phyloP scores from a whole-genome alignment of 345 rosid genomes.

The Salix viminalis region DNA sequence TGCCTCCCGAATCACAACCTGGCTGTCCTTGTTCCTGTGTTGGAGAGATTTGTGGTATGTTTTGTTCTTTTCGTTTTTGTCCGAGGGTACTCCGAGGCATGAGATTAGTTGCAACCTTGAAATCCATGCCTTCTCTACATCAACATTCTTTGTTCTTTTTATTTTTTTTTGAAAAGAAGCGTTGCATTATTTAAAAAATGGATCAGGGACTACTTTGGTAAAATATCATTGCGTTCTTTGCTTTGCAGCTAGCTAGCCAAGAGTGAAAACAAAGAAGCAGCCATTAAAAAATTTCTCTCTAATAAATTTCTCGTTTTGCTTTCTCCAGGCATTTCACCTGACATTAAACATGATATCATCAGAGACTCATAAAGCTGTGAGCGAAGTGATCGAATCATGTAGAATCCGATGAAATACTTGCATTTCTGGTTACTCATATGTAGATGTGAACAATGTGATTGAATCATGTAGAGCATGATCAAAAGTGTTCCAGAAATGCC shows the following conservation, averaged over 20 bases:
- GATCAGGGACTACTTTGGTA: too few relatives aligned
- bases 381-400: conserved; percentile 86
- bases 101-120: conserved; percentile 1
- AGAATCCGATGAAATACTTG: conserved; percentile 51
- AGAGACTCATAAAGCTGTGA: conserved; percentile 88
- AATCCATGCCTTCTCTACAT: background rate
- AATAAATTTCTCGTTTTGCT: background rate
- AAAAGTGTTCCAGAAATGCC: conserved; percentile 13
- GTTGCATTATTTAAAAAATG: background rate
- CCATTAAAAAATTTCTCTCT: background rate
- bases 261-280: background rate
- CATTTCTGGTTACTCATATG: conserved; percentile 73
- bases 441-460: conserved; percentile 83
- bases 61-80: conserved; percentile 13
- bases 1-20: conserved; percentile 70
- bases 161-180: too few relatives aligned
- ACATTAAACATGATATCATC: conserved; percentile 87
- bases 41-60: conserved; percentile 98
- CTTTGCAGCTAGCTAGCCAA: background rate
- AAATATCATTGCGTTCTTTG: too few relatives aligned
- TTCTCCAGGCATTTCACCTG: conserved; percentile 73
- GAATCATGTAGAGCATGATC: conserved; percentile 67
- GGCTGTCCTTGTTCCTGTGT: conserved; percentile 71
- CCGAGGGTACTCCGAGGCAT: background rate
- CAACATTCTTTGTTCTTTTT: background rate